Percentiles rank a stretch among this genome's conserved stretches.
Conservation (phyloP, 1,139 yeast species). For the Protomyces arabidopsidicola region DNA sequence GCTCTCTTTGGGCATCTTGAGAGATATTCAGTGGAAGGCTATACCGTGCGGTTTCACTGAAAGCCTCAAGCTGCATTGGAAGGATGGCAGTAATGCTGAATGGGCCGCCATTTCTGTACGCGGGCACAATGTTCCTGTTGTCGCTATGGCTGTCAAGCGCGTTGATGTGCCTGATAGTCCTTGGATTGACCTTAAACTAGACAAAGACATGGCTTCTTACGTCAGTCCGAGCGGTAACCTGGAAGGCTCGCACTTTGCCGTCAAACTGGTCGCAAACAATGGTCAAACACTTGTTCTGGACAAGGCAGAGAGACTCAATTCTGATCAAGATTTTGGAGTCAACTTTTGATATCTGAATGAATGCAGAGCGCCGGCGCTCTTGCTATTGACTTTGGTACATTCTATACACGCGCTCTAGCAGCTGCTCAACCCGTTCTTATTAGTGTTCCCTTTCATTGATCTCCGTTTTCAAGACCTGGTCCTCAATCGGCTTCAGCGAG, state of each 20-base stretch:
- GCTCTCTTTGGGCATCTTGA: not conserved
- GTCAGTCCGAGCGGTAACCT: not conserved
- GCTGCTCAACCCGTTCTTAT: too few species aligned
- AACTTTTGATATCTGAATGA: not conserved
- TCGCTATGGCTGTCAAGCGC: not conserved
- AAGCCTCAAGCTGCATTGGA: not conserved
- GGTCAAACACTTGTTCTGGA: not conserved
- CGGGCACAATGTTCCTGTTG: not conserved
- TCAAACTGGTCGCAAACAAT: not conserved
- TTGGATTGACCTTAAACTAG: not conserved
- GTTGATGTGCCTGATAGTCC: not conserved
- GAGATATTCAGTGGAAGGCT: not conserved
- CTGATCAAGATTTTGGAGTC: not conserved
- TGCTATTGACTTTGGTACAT: not conserved
- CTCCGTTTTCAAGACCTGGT: too few species aligned
- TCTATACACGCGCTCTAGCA: too few species aligned
- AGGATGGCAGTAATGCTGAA: not conserved
- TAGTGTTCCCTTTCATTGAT: too few species aligned
- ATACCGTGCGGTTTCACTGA: not conserved
- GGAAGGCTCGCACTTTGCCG: not conserved
- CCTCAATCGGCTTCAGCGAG: too few species aligned
- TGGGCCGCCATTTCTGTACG: not conserved
- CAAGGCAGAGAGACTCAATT: not conserved
- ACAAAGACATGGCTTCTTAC: not conserved
- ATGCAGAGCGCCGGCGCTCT: not conserved